Conservation (phyloP, 345 rosid genomes). For the Melaleuca alternifolia region DNA sequence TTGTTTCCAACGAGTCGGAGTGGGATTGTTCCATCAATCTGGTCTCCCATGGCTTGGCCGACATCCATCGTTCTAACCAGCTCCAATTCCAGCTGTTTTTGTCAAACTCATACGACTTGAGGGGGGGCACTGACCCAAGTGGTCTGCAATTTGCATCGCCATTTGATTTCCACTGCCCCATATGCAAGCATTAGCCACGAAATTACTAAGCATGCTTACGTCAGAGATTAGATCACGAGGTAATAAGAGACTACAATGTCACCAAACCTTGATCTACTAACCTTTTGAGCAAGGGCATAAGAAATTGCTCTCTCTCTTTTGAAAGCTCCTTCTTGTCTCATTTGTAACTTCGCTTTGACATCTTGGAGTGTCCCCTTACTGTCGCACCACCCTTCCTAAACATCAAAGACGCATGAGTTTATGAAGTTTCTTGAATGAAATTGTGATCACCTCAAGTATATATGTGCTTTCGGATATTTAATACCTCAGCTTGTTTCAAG, state of each 20-base stretch:
- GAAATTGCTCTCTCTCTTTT: slow-evolving; percentile 93
- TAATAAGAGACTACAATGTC: neutral
- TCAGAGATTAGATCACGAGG: neutral
- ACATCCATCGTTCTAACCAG: slow-evolving; percentile 99
- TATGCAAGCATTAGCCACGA: neutral
- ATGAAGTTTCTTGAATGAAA: neutral
- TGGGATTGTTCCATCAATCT: slow-evolving; percentile 60
- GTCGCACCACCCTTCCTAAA: slow-evolving; percentile 94
- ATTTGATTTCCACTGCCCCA: slow-evolving; percentile 66
- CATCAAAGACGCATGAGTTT: neutral
- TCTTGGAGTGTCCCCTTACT: slow-evolving; percentile 82
- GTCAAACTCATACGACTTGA: slow-evolving; percentile 56
- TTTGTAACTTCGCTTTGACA: slow-evolving; percentile 59
- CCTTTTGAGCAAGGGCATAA: slow-evolving; percentile 86
- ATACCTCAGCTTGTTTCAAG: slow-evolving; percentile 77
- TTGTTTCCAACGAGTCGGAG: slow-evolving; percentile 15
- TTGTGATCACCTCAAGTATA: neutral
- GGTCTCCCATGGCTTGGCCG: slow-evolving; percentile 94
- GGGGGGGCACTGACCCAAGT: slow-evolving; percentile 17
- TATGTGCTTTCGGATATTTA: neutral
- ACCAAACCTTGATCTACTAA: neutral
- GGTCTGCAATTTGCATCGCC: slow-evolving; percentile 20
- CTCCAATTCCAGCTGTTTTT: slow-evolving; percentile 91
- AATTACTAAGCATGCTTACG: neutral
- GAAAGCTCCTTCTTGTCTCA: slow-evolving; percentile 87